Conservation (phyloP, 495 filamentous ascomycete genomes). For the Penicillium robsamsonii region DNA sequence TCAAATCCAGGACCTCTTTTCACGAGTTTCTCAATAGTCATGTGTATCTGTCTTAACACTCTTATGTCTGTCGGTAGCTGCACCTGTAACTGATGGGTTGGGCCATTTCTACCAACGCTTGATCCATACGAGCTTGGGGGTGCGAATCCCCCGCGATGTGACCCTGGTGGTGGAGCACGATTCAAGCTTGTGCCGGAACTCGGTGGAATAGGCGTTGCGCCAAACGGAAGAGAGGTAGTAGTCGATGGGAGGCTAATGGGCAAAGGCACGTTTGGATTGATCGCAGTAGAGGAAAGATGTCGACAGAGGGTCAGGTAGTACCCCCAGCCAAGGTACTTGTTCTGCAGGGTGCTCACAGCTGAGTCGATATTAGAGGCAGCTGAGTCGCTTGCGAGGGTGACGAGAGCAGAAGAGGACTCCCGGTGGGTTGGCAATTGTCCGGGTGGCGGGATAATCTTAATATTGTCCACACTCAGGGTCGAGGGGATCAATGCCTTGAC, state of each 20-base stretch:
- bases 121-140: constrained; percentile 70
- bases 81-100: constrained; percentile 68
- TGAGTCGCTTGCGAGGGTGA: constrained; percentile 81
- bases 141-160: constrained; percentile 72
- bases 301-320: constrained; percentile 79
- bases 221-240: constrained; percentile 69
- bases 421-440: constrained; percentile 62
- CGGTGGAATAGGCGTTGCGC: constrained; percentile 67
- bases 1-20: constrained; percentile 86
- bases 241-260: constrained; percentile 49
- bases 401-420: constrained; percentile 77
- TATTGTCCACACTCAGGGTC: constrained; percentile 68
- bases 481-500: constrained; percentile 72
- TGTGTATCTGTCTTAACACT: constrained; percentile 81
- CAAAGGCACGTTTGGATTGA: constrained; percentile 53
- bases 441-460: constrained; percentile 67
- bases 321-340: constrained; percentile 82
- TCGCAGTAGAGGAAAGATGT: constrained; percentile 80
- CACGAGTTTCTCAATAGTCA: constrained; percentile 74
- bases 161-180: constrained; percentile 58
- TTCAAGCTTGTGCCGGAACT: constrained; percentile 41
- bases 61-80: constrained; percentile 74
- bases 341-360: constrained; percentile 73
- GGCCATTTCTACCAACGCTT: constrained; percentile 33
- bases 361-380: constrained; percentile 82